phyloP scores from a whole-genome alignment of 495 filamentous ascomycete genomes.

The Thermothielavioides terrestris region DNA sequence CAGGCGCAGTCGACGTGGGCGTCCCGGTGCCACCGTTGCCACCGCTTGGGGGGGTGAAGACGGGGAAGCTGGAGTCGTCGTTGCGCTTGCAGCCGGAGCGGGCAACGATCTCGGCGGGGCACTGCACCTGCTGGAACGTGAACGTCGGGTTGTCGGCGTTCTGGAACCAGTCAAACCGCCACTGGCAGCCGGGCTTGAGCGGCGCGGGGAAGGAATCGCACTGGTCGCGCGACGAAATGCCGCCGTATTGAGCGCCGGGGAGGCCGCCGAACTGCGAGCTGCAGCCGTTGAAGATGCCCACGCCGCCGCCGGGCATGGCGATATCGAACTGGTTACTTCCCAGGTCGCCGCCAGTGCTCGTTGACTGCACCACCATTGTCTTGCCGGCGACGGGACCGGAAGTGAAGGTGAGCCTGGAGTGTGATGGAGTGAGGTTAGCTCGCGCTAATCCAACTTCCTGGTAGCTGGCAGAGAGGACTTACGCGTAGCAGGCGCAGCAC shows the following conservation, averaged over 20 bases:
- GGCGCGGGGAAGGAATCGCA: constrained; percentile 44
- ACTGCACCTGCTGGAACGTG: constrained; percentile 44
- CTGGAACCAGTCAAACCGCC: constrained; percentile 53
- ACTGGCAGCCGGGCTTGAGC: constrained; percentile 47
- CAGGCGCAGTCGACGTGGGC: neutral
- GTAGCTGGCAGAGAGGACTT: constrained; percentile 22
- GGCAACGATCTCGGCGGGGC: constrained; percentile 44
- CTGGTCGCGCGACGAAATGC: constrained; percentile 38
- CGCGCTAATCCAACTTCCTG: too few relatives aligned
- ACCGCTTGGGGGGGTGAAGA: constrained; percentile 12
- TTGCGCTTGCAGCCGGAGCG: constrained; percentile 40
- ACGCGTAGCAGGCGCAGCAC: constrained; percentile 52
- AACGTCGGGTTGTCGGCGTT: constrained; percentile 49
- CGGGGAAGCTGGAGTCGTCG: constrained; percentile 28
- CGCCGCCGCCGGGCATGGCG: constrained; percentile 50
- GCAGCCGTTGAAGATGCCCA: constrained; percentile 50
- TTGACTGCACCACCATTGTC: constrained; percentile 54
- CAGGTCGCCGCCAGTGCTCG: constrained; percentile 52
- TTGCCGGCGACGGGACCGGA: constrained; percentile 41
- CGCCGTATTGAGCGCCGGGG: constrained; percentile 48
- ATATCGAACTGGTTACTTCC: constrained; percentile 51
- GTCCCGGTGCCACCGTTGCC: constrained; percentile 1
- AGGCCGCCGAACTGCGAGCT: constrained; percentile 44
- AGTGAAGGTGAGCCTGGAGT: constrained; percentile 28
- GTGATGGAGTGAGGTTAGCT: constrained; percentile 3